Evolutionary conservation across 2,329 filamentous ascomycete species (phyloP).

Genomic region (Penicillium italicum): DNA sequence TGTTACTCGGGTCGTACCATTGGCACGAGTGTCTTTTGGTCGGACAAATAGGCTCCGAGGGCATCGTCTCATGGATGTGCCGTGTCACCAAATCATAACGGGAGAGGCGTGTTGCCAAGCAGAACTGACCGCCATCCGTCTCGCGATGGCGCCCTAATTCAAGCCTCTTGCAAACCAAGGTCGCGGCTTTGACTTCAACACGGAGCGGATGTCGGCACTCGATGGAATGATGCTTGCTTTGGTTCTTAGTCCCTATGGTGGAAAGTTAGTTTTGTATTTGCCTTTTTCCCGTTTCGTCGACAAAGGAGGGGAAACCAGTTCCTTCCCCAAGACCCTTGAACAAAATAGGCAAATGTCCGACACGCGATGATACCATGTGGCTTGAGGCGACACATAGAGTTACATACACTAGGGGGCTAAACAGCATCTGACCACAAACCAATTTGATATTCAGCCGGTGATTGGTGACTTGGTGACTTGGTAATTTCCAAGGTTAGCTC

Average conservation of each 20-base stretch:
- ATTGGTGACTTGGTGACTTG: not conserved
- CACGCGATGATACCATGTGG: conserved; percentile 25
- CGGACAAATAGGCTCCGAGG: not conserved
- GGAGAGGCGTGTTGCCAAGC: conserved; percentile 4
- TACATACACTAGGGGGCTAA: conserved; percentile 13
- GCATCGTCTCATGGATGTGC: not conserved
- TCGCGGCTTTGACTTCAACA: not conserved
- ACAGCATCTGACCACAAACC: conserved; percentile 1
- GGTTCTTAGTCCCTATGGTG: not conserved
- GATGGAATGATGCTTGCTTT: not conserved
- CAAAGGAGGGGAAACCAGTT: not conserved
- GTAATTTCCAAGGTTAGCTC: not conserved
- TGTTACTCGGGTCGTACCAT: not conserved
- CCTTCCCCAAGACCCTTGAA: conserved; percentile 3
- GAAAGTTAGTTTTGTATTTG: not conserved
- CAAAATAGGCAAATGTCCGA: conserved; percentile 10
- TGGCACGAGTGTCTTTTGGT: not conserved
- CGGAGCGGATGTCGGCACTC: not conserved
- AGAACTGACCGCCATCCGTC: not conserved
- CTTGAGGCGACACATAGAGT: conserved; percentile 16
- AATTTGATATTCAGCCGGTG: not conserved
- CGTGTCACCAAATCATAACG: conserved; percentile 1
- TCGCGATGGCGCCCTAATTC: not conserved
- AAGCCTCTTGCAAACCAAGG: not conserved
- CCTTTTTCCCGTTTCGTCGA: not conserved